Evolutionary conservation across 2,329 filamentous ascomycete genomes (phyloP), one percentile per base, ranked within the genome.

Genomic region (Trichoderma afroharzianum): DNA sequence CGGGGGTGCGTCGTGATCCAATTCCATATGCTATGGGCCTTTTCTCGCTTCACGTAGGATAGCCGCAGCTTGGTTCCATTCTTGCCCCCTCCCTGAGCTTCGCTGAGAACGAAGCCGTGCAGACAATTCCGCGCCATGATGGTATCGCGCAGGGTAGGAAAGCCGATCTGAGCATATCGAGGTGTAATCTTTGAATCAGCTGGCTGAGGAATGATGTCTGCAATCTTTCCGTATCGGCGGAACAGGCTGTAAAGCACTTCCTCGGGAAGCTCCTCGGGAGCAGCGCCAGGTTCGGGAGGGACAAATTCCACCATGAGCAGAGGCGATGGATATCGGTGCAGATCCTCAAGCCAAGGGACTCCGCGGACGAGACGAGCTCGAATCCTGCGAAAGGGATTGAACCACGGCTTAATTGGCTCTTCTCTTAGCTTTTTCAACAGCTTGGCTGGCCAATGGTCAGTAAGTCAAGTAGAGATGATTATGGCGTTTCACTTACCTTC

Each of bases 51-150:
- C 79, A 97, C 92, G 76, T 97, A 98, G 2, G 92, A 93, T 64
- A 98, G 85, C 50, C 94, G 91, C 71, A 99, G 85, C 9, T 90
- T 85, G 0, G 95, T 97, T 1, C 93, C 92, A 28, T 84, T 83
- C 76, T 92, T 92, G 4, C 93, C 94, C 57, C 93, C 93, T 5
- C 93, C 93, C 53, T 87, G 82, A 28, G 88, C 84, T 76, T 94
- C 91, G 0, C 85, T 80, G 1, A 97, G 88, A 3, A 91, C 85
- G 72, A 92, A 92, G 0, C 95, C 95, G 79, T 99, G 96, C 82
- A 98, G 87, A 77, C 95, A 98, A 77, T 97, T 97, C 76, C 93
- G 91, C 0, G 95, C 94, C 89, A 96, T 94, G 70, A 97, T 92
- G 7, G 94, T 92, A 77, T 93, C 91, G 43, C 92, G 88, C 15